Percentiles rank a stretch among this genome's conserved stretches.
These are phyloP conservation scores for Dryadomyces sulphureus DNA, from an alignment of 2,329 filamentous ascomycete genomes.

Conservation along the genomic window DNA sequence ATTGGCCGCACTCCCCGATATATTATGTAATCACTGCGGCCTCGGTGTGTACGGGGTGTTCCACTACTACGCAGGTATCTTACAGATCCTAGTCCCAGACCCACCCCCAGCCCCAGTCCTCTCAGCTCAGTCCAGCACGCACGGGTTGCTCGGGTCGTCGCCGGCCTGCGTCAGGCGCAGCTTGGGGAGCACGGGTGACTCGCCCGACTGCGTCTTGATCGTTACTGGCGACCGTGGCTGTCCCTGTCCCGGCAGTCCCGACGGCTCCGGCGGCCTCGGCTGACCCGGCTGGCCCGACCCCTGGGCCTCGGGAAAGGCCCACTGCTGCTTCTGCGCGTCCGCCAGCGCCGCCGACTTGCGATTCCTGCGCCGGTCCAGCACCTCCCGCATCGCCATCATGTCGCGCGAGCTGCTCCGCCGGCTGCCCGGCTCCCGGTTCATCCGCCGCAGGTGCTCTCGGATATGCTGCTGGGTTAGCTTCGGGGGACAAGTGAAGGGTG, in stretches of 20 bases:
- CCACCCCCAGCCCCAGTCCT: too few relatives aligned
- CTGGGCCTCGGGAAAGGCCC: not conserved
- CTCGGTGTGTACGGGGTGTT: too few relatives aligned
- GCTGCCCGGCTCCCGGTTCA: not conserved
- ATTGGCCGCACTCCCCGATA: not conserved
- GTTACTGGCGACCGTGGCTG: too few relatives aligned
- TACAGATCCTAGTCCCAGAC: too few relatives aligned
- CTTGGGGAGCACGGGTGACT: too few relatives aligned
- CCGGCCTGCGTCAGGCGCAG: not conserved
- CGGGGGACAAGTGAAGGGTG: not conserved
- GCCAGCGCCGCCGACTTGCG: not conserved
- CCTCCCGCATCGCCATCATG: conserved; percentile 3
- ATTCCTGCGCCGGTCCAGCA: conserved; percentile 4
- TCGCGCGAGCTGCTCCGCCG: conserved; percentile 1
- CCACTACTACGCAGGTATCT: too few relatives aligned
- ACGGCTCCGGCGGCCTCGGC: too few relatives aligned
- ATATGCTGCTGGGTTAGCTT: conserved; percentile 4
- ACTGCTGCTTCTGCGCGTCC: not conserved
- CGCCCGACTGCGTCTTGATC: too few relatives aligned
- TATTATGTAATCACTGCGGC: too few relatives aligned
- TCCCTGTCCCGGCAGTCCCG: too few relatives aligned
- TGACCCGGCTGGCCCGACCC: too few relatives aligned
- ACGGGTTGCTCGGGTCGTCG: not conserved
- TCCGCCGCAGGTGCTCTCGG: conserved; percentile 1
- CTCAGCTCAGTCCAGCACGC: not conserved